Conservation (phyloP, 2,329 filamentous ascomycete genomes). For the Madurella mycetomatis region DNA sequence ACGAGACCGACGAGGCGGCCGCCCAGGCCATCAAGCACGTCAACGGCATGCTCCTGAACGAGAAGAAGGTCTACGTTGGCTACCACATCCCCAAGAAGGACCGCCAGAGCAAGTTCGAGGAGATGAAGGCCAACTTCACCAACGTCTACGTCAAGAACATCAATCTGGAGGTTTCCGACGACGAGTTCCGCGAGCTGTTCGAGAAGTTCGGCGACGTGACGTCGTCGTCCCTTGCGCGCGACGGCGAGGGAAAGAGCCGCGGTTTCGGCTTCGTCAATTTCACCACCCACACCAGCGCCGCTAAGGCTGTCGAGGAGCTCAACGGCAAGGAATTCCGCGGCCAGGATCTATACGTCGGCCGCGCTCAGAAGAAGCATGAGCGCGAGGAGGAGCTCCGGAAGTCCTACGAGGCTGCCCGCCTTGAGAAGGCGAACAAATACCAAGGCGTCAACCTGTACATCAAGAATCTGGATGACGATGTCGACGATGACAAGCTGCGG, state of each 20-base stretch:
- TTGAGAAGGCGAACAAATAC: conserved; percentile 99
- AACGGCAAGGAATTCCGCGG: conserved; percentile 89
- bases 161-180: conserved; percentile 74
- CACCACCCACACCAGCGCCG: conserved; percentile 81
- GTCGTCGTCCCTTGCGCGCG: conserved; percentile 87
- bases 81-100: conserved; percentile 99
- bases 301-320: conserved; percentile 82
- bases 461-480: conserved; percentile 96
- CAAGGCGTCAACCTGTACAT: conserved; percentile 99
- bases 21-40: conserved; percentile 98
- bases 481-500: conserved; percentile 96
- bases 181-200: conserved; percentile 91
- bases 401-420: conserved; percentile 94
- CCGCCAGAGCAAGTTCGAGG: conserved; percentile 99
- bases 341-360: conserved; percentile 95
- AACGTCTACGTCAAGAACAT: conserved; percentile 99
- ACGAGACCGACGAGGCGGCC: conserved; percentile 97
- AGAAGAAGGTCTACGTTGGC: conserved; percentile 99
- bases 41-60: conserved; percentile 98
- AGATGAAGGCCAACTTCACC: conserved; percentile 99
- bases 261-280: conserved; percentile 97
- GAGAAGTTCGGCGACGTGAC: conserved; percentile 92
- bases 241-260: conserved; percentile 85
- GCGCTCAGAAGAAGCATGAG: conserved; percentile 99
- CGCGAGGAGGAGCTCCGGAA: conserved; percentile 98